These are phyloP conservation scores for Colletotrichum truncatum DNA, from an alignment of 2,329 filamentous ascomycete genomes.

Conservation along the genomic window DNA sequence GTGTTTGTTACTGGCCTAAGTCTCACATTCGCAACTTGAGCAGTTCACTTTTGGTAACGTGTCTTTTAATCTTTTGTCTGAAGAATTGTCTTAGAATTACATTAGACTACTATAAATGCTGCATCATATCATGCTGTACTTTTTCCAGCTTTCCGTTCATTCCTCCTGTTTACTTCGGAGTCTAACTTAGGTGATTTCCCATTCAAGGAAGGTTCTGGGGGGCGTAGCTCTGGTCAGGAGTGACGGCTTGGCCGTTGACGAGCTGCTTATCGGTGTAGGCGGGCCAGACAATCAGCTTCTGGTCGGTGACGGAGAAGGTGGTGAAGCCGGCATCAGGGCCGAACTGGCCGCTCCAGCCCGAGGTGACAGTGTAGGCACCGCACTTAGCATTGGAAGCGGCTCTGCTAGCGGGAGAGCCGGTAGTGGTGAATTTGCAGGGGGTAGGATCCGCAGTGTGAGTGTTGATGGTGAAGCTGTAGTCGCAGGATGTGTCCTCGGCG, in stretches of 20 bases:
- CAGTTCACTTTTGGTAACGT: too few species aligned
- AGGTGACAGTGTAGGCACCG: conserved; percentile 60
- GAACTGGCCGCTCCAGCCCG: conserved; percentile 66
- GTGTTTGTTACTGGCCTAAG: too few species aligned
- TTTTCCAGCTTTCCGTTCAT: neutral
- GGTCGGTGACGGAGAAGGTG: conserved; percentile 58
- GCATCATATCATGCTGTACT: neutral
- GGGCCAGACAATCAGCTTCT: conserved; percentile 58
- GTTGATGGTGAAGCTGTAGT: conserved; percentile 54
- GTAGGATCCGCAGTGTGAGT: conserved; percentile 41
- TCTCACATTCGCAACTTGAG: too few species aligned
- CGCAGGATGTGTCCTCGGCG: conserved; percentile 47
- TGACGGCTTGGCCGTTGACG: conserved; percentile 51
- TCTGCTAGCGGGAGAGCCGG: conserved; percentile 46
- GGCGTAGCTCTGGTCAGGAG: conserved; percentile 58
- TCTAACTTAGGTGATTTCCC: too few species aligned
- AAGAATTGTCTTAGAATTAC: too few species aligned
- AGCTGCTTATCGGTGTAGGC: conserved; percentile 63
- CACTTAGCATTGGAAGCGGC: conserved; percentile 52
- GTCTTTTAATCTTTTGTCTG: neutral
- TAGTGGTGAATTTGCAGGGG: conserved; percentile 49
- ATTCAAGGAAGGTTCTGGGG: conserved; percentile 35
- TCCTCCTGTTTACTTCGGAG: neutral
- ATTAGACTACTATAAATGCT: neutral
- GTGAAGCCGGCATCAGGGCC: conserved; percentile 62